Conservation (phyloP, 768 basidiomycete genomes). For the Leccinum subgranulosum region DNA sequence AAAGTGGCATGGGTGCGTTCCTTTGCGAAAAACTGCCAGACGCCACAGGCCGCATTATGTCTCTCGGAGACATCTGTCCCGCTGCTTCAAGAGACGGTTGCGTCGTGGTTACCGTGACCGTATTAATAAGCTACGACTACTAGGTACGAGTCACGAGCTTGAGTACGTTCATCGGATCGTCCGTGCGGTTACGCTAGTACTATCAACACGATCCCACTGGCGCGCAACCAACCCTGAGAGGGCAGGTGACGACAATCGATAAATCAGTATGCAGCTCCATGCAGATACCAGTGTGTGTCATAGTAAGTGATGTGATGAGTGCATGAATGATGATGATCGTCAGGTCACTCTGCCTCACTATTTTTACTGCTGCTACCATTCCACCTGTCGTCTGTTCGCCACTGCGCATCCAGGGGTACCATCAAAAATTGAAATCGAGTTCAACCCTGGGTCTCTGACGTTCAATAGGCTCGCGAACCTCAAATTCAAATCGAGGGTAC, state of each 20-base stretch:
- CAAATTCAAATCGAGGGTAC: not conserved
- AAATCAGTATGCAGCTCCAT: not conserved
- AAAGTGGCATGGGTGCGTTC: not conserved
- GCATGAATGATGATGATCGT: not conserved
- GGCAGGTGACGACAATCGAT: not conserved
- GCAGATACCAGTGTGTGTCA: not conserved
- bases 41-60: not conserved
- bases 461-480: not conserved
- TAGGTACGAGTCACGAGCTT: too few species aligned
- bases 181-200: too few species aligned
- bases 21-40: not conserved
- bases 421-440: not conserved
- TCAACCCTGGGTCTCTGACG: not conserved
- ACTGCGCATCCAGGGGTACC: not conserved
- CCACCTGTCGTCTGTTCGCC: not conserved
- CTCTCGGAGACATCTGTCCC: not conserved
- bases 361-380: not conserved
- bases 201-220: not conserved
- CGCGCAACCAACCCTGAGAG: not conserved
- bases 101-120: too few species aligned
- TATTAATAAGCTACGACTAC: too few species aligned
- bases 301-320: not conserved
- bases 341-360: not conserved
- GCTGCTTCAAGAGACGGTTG: too few species aligned
- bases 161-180: too few species aligned